A percentile compares a stretch with the other conserved stretches of the same genome.
Conservation (phyloP, 805 yeast species). For the Ogataea nonfermentans region DNA sequence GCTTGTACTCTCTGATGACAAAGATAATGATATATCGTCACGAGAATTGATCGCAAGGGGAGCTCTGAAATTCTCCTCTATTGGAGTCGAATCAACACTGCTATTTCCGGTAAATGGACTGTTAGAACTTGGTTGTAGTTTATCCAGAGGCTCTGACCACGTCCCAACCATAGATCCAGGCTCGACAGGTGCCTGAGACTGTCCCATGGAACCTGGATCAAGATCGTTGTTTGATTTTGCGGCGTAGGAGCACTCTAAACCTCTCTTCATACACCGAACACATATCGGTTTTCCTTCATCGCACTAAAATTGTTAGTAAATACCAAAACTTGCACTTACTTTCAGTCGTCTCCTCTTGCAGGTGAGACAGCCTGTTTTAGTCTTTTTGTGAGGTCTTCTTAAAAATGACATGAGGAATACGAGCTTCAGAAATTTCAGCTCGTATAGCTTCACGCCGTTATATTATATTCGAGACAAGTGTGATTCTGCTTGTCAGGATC, state of each 20-base stretch:
- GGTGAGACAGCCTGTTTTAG: slow-evolving; percentile 25
- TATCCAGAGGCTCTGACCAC: neutral
- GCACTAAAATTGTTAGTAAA: slow-evolving; percentile 18
- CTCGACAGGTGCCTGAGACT: too few species aligned
- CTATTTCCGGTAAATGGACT: neutral
- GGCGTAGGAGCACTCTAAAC: slow-evolving; percentile 18
- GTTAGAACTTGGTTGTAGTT: neutral
- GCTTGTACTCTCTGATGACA: slow-evolving; percentile 6
- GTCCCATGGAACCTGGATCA: too few species aligned
- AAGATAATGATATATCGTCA: slow-evolving; percentile 1
- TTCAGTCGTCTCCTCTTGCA: slow-evolving; percentile 27
- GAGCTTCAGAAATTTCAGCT: neutral
- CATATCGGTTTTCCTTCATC: slow-evolving; percentile 27
- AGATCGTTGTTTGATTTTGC: neutral
- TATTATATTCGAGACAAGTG: neutral
- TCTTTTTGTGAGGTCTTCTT: slow-evolving; percentile 27
- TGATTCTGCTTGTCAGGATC: too few species aligned
- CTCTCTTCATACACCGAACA: slow-evolving; percentile 23
- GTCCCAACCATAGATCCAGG: too few species aligned
- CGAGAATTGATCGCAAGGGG: neutral
- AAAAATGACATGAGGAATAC: slow-evolving; percentile 16
- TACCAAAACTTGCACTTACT: slow-evolving; percentile 15
- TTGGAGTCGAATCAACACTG: neutral
- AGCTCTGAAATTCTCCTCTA: neutral
- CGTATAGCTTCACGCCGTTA: neutral